Evolutionary conservation across 2,329 filamentous ascomycete genomes (phyloP).

Genomic region (Gyromitra esculenta): DNA sequence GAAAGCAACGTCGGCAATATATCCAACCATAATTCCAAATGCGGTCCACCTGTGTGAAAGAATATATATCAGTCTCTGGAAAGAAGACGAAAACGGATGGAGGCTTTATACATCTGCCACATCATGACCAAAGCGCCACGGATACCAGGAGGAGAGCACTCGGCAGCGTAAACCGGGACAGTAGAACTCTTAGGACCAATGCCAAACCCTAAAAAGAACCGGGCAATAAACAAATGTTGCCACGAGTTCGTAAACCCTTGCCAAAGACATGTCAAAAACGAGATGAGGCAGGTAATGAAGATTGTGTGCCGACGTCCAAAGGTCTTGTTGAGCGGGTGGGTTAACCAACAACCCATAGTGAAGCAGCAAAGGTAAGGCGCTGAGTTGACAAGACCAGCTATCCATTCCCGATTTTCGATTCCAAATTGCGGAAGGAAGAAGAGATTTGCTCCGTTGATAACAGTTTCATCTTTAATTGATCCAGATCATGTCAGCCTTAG

Average conservation of each 20-base stretch:
- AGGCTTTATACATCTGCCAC: slow-evolving; percentile 70
- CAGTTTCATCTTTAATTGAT: slow-evolving; percentile 65
- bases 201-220: slow-evolving; percentile 78
- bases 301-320: slow-evolving; percentile 79
- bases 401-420: slow-evolving; percentile 69
- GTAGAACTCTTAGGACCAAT: slow-evolving; percentile 80
- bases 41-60: slow-evolving; percentile 65
- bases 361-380: slow-evolving; percentile 69
- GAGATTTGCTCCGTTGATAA: slow-evolving; percentile 74
- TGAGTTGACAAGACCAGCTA: slow-evolving; percentile 71
- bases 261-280: slow-evolving; percentile 67
- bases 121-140: slow-evolving; percentile 83
- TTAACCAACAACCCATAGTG: slow-evolving; percentile 76
- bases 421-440: slow-evolving; percentile 72
- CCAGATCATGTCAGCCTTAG: slow-evolving; percentile 9
- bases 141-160: slow-evolving; percentile 74
- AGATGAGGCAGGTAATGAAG: slow-evolving; percentile 78
- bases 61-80: background rate
- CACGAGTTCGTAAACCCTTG: slow-evolving; percentile 75
- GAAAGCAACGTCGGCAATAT: slow-evolving; percentile 70
- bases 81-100: too few relatives aligned
- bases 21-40: slow-evolving; percentile 71
- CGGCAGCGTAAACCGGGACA: slow-evolving; percentile 79
- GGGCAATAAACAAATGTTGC: slow-evolving; percentile 75
- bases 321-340: slow-evolving; percentile 73